Base-by-base conservation (phyloP, 148 eudicot genomes). In the Rhododendron molle region DNA sequence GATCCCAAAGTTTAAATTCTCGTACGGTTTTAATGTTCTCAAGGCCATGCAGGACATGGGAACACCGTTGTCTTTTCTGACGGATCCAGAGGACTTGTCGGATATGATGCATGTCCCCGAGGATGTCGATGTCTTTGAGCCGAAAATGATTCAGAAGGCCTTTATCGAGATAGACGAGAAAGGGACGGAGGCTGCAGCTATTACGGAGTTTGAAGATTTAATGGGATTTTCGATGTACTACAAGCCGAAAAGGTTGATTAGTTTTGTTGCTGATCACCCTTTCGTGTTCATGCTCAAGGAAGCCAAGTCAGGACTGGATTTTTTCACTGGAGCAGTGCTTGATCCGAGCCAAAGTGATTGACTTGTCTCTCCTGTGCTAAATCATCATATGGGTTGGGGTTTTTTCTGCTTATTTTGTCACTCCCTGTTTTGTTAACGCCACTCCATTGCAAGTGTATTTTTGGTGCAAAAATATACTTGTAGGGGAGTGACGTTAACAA, bases 1-100 rank as follows among this genome's bases (percentile, higher is more conserved):
- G 50, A 83, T 88, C 34, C 89, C 87, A 0, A 85, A 85, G 72
- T 88, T 88, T 14, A 67, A 43, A 1, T 78, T 88, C 18, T 85
- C 83, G 7, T 76, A 32, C 23, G 47, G 83, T 16, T 4, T 88
- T 38, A 14, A 50, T 1, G 83, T 85, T 23, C 5, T 18, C 0
- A 30, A 85, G 78, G 5, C 32, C 28, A 71, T 71, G 76, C 16
- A 38, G 15, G 38, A n/a, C 32, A 67, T 56, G 23, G 60, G 60
- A 18, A 56, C 60, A 56, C 60, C 23, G 21, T 56, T 5, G 6
- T 56, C 23, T 56, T 56, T 56, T 56, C 21, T 56, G 23, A 56
- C 60, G 6, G 7, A 56, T 56, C 60, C 60, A 1, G 1, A 16
- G 1, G 60, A 56, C 60, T 56, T 56, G 60, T 56, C 60, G 4